Conservation (phyloP, 352 stramenopile species). For the Pythium chondricola region DNA sequence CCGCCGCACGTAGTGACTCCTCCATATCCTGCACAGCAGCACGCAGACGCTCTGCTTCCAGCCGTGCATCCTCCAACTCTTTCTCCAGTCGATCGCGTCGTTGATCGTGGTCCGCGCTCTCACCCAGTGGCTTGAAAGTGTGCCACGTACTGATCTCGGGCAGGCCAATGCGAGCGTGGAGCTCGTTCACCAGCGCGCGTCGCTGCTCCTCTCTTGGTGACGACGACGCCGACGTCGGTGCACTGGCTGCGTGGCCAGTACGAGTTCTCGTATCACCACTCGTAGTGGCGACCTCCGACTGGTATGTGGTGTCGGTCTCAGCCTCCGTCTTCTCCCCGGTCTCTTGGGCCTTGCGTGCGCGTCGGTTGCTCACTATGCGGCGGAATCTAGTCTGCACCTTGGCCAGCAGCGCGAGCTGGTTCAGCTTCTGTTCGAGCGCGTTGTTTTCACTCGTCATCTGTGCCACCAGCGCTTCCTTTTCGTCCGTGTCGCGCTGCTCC, state of each 20-base stretch:
- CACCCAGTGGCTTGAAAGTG: conserved; percentile 59
- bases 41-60: conserved; percentile 55
- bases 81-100: conserved; percentile 42
- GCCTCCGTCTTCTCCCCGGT: background rate
- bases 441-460: conserved; percentile 59
- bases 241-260: conserved; percentile 3
- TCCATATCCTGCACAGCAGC: conserved; percentile 60
- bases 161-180: conserved; percentile 60
- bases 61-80: conserved; percentile 46
- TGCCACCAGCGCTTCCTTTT: conserved; percentile 55
- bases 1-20: conserved; percentile 32
- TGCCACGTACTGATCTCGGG: conserved; percentile 63
- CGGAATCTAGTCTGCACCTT: conserved; percentile 51
- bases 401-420: conserved; percentile 51
- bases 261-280: background rate
- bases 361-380: conserved; percentile 36
- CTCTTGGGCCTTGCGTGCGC: conserved; percentile 40
- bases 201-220: conserved; percentile 51
- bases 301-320: background rate
- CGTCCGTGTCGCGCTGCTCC: conserved; percentile 23
- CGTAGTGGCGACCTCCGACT: background rate
- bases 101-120: conserved; percentile 32
- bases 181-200: conserved; percentile 68
- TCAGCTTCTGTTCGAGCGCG: conserved; percentile 50
- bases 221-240: conserved; percentile 13